These are phyloP conservation scores for Rhizopogon roseolus DNA, from an alignment of 768 basidiomycete genomes.

Conservation along the genomic window DNA sequence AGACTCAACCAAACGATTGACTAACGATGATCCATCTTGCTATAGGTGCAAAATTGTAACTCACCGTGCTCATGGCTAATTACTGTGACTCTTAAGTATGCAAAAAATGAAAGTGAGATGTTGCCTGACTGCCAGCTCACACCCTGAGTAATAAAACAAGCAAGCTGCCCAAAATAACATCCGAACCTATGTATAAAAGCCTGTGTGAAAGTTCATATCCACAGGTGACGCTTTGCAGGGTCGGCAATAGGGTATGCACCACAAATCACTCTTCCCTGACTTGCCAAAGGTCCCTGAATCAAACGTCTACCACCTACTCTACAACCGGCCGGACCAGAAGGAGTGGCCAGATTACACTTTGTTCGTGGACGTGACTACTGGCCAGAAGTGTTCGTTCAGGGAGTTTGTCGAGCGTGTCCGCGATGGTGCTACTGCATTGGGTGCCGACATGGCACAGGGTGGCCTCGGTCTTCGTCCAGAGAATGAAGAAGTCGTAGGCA, in stretches of 20 bases:
- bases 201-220: too few relatives aligned
- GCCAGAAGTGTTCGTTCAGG: slow-evolving; percentile 37
- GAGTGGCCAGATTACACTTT: slow-evolving; percentile 52
- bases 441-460: slow-evolving; percentile 39
- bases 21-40: too few relatives aligned
- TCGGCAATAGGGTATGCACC: slow-evolving; percentile 34
- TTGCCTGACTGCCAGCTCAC: too few relatives aligned
- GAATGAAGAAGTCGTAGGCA: slow-evolving; percentile 59
- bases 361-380: slow-evolving; percentile 53
- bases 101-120: too few relatives aligned
- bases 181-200: too few relatives aligned
- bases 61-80: too few relatives aligned
- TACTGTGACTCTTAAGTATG: too few relatives aligned
- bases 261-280: slow-evolving; percentile 55
- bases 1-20: too few relatives aligned
- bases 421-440: slow-evolving; percentile 55
- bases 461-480: slow-evolving; percentile 49
- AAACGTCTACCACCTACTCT: slow-evolving; percentile 53
- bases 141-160: too few relatives aligned
- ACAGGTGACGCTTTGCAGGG: too few relatives aligned
- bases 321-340: slow-evolving; percentile 49
- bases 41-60: too few relatives aligned
- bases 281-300: slow-evolving; percentile 43
- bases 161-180: too few relatives aligned
- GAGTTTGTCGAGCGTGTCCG: slow-evolving; percentile 49